phyloP scores from a whole-genome alignment of 2,329 filamentous ascomycete genomes.

The Metarhizium guizhouense region DNA sequence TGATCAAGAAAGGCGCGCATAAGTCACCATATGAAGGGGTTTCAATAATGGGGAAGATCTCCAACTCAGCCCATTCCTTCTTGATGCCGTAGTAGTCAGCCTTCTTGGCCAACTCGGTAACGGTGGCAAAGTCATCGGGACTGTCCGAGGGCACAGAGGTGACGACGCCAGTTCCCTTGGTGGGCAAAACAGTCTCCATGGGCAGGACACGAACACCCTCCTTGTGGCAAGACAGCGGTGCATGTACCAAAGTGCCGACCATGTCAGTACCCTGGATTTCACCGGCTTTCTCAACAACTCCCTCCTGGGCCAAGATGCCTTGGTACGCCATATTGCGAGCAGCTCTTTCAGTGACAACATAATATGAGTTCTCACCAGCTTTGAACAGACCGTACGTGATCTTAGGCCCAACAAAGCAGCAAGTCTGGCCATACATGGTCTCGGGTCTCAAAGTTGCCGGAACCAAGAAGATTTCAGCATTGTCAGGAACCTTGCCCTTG shows the following conservation, averaged over 20 bases:
- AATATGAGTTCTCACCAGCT: slow-evolving; percentile 69
- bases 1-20: slow-evolving; percentile 72
- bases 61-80: slow-evolving; percentile 90
- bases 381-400: slow-evolving; percentile 87
- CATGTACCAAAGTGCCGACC: slow-evolving; percentile 80
- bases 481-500: slow-evolving; percentile 68
- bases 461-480: slow-evolving; percentile 77
- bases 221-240: slow-evolving; percentile 78
- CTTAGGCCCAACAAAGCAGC: slow-evolving; percentile 88
- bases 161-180: slow-evolving; percentile 94
- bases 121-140: slow-evolving; percentile 84
- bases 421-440: slow-evolving; percentile 98
- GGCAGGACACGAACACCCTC: slow-evolving; percentile 81
- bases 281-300: slow-evolving; percentile 63
- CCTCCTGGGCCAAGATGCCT: slow-evolving; percentile 70
- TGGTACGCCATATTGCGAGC: slow-evolving; percentile 97
- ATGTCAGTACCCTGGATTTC: slow-evolving; percentile 71
- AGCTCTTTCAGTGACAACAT: slow-evolving; percentile 72
- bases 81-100: slow-evolving; percentile 92
- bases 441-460: slow-evolving; percentile 89
- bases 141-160: slow-evolving; percentile 94
- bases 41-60: slow-evolving; percentile 81
- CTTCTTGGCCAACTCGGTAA: slow-evolving; percentile 85
- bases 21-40: slow-evolving; percentile 83
- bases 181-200: slow-evolving; percentile 87